Base-by-base conservation (phyloP, 768 basidiomycete species). In the Postia placenta region DNA sequence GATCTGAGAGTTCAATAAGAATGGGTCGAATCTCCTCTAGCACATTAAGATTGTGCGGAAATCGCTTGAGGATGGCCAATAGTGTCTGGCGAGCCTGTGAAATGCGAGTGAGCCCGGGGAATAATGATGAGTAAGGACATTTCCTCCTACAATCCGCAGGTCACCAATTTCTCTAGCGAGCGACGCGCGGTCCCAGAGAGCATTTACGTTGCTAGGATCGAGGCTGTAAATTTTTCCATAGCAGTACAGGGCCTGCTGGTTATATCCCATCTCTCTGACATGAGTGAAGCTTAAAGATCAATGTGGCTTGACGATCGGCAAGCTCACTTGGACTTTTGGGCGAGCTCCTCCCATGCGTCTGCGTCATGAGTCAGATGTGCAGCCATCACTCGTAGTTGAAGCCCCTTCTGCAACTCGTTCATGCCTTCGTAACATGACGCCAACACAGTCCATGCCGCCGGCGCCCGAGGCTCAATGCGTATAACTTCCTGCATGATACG, bases 171-270 rank as follows among this genome's bases (percentile, higher is more conserved):
- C 82, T 56, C 84, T 85, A 1, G 91, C 84, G 11, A 95, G 74
- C 4, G 78, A 73, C 0, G 92, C 92, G 1, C 92, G 79, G 56
- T 97, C 93, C 90, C 91, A 96, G 14, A 92, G 74, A 3, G 89
- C 87, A 50, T 87, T 83, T 14, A 89, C 78, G 55, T 97, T 93
- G 6, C 75, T 73, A 1, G 89, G 87, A 60, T 95, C 85, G 20
- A 88, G 70, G 49, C 76, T 81, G 57, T 85, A 78, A 1, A 88
- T 79, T 61, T 96, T 94, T 0, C 85, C 75, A 61, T 88, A 90
- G 61, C 95, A 98, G 61, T 97, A 97, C 28, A 96, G 64, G 2
- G 92, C 90, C 65, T 97, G 92, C 50, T 92, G 87, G 39, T 80
- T 76, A 51, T 81, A 82, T 1, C 86, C 87, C 22, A 82, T 63